These are phyloP conservation scores for Talaromyces thailandensis DNA, from an alignment of 495 filamentous ascomycete genomes.

Conservation along the genomic window DNA sequence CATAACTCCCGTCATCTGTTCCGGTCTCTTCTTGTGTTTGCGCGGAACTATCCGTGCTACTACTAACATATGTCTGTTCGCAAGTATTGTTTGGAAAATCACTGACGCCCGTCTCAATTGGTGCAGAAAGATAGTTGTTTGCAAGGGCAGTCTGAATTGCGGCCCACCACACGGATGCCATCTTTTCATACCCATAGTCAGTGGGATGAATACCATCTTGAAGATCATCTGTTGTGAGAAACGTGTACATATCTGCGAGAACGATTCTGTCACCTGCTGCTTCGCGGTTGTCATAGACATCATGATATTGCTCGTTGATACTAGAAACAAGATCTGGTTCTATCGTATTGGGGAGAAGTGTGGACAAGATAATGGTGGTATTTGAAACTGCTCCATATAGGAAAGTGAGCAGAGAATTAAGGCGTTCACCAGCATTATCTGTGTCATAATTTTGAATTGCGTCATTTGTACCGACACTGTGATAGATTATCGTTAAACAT, in stretches of 20 bases:
- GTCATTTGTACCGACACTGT: not conserved
- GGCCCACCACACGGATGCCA: slow-evolving; percentile 29
- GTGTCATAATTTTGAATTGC: not conserved
- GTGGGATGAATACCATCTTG: slow-evolving; percentile 31
- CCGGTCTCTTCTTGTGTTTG: not conserved
- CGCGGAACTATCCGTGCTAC: not conserved
- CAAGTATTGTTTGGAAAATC: not conserved
- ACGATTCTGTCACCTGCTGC: not conserved
- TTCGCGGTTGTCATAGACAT: not conserved
- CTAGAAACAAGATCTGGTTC: not conserved
- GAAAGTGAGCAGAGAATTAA: not conserved
- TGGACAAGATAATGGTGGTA: not conserved
- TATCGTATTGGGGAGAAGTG: not conserved
- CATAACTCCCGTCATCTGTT: not conserved
- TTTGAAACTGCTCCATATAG: not conserved
- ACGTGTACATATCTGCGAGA: not conserved
- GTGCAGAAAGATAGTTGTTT: not conserved
- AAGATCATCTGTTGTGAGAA: not conserved
- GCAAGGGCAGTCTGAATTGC: slow-evolving; percentile 16
- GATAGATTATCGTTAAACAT: not conserved
- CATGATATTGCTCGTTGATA: not conserved
- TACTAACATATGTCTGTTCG: not conserved
- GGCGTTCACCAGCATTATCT: not conserved
- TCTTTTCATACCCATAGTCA: slow-evolving; percentile 33
- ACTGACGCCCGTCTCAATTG: not conserved